Percentiles rank a stretch among this genome's conserved stretches.
Conservation (phyloP, 2,329 filamentous ascomycete species). For the Fusarium keratoplasticum region DNA sequence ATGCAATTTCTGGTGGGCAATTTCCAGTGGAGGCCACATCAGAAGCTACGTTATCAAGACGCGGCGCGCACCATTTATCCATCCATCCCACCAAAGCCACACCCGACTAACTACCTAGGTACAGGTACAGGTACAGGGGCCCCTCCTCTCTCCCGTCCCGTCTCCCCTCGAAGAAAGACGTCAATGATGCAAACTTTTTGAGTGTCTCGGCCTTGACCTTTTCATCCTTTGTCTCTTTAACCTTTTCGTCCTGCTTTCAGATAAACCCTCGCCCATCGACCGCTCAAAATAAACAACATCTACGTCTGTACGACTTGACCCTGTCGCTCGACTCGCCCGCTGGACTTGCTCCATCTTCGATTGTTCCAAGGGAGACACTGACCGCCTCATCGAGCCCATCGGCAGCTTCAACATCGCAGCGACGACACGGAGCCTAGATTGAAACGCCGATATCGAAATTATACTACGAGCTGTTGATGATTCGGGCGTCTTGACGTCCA, state of each 20-base stretch:
- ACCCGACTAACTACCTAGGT: neutral
- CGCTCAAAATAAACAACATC: neutral
- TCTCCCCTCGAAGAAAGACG: neutral
- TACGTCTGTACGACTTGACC: neutral
- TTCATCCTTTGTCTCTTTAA: neutral
- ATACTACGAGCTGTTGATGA: neutral
- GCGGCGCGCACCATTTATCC: neutral
- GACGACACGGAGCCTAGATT: neutral
- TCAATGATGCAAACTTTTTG: conserved; percentile 1
- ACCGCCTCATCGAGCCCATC: conserved; percentile 4
- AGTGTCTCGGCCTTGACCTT: neutral
- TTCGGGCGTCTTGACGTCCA: conserved; percentile 26
- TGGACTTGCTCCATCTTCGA: neutral
- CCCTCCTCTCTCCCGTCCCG: neutral
- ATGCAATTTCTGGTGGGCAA: neutral
- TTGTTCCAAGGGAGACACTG: conserved; percentile 4
- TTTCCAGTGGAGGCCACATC: neutral
- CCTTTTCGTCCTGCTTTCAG: neutral
- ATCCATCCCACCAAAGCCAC: neutral
- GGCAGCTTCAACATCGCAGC: conserved; percentile 4
- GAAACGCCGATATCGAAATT: neutral
- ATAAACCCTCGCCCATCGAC: neutral
- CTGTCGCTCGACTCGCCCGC: neutral
- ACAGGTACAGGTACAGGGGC: neutral
- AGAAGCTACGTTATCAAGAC: neutral